Base-by-base conservation (phyloP, 345 rosid genomes). In the Aurinia saxatilis region DNA sequence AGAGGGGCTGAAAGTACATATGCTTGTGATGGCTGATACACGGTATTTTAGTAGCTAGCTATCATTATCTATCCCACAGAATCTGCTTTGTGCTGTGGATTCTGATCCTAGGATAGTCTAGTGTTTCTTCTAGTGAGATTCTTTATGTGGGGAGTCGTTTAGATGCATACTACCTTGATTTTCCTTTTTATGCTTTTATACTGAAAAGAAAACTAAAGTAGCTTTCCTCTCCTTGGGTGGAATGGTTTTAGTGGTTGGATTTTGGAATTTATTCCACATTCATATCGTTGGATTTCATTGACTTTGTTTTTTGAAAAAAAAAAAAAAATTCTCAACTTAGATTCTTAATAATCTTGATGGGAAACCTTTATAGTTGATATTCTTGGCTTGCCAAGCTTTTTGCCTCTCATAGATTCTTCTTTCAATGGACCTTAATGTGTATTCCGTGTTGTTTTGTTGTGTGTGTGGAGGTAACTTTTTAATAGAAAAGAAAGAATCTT, bases 71-170 rank as follows among this genome's bases (percentile, higher is more conserved):
- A 10, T 46, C 46, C 30, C 61, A 19, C 29, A 51, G 53, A 23
- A 60, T 42, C 41, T 2, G 11, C 55, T 25, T 13, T 52, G 48
- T 37, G 34, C n/a, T 56, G 57, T 62, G 1, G 47, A 50, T 63
- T 63, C 65, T 49, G 27, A 29, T 42, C 59, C 14, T 57, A 64
- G 48, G 54, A 64, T 57, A 42, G 59, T 33, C 53, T 39, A 50
- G 47, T 63, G 69, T 48, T 47, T 47, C 68, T 40, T 54, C 18
- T 62, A 13, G 19, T 63, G 63, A 38, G 64, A 46, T 56, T 33
- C 60, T 57, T 57, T 64, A 55, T 63, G 74, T 63, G 74, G 59
- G 55, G 60, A 40, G 66, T 64, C 60, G 65, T 71, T 57, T 50
- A 56, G 53, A 63, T 57, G 4, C 53, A 7, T 57, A 9, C 33